Evolutionary conservation across 108 stramenopile species (phyloP), one percentile per base, ranked within the genome.

Genomic region (Epipyxis sp.): DNA sequence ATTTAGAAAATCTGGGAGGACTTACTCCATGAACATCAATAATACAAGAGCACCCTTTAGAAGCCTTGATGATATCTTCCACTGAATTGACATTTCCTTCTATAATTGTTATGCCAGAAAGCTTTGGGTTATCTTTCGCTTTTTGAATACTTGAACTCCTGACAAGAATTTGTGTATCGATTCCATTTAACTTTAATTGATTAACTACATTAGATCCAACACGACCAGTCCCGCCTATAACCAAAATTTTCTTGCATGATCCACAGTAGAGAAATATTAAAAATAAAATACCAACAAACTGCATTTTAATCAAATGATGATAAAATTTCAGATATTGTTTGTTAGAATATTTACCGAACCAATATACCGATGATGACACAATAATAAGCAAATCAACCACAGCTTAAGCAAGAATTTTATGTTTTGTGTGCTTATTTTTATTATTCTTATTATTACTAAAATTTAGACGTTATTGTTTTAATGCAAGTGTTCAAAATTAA

Each of bases 191-290:
- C 37, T 46, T 0, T 30, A 74, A 45, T 0, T 27, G 16, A 35
- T 35, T 0, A 0, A 74, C 71, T 41, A 74, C 40, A 1, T 35
- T 16, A 16, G 50, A 34, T 1, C 71, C 71, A 0, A 74, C 71
- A 16, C 71, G 35, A 30, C 71, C 71, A 6, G 71, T 74, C 42
- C 50, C 71, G 20, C 71, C 71, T 34, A 74, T 57, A 20, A 74
- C 71, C 43, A 74, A 57, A 13, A 74, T 45, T 41, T 74, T 74
- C 43, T 44, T 30, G 65, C 42, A 3, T 0, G 27, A 1, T 40
- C 42, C 1, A 0, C 42, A 67, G 65, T 20, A 43, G 65, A 0
- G 65, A 43, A 43, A 1, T 43, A 43, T 0, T 67, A 40, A 43
- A 40, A 43, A 43, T 67, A 43, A 1, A 43, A 67, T 25, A 40